Evolutionary conservation across 1,139 yeast genomes (phyloP).

Genomic region (Arxiozyma heterogenica): DNA sequence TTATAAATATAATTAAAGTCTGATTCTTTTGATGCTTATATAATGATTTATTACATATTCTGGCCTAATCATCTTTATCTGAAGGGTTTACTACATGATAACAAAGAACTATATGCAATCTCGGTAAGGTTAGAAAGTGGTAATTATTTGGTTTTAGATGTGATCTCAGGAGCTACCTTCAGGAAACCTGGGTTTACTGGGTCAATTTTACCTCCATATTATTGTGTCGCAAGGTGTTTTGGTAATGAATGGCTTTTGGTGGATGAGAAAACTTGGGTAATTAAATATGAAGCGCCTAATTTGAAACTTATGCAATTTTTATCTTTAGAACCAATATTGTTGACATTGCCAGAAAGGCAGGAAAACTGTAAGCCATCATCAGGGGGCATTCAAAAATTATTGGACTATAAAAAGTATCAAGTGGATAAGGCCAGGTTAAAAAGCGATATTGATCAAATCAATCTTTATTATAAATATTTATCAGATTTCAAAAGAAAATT

Average conservation of each 20-base stretch:
- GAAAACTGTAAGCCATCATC: conserved; percentile 21
- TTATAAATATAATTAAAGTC: no score
- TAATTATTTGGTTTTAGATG: conserved; percentile 17
- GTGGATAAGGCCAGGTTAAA: conserved; percentile 13
- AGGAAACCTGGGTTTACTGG: not conserved
- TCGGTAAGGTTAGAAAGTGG: conserved; percentile 14
- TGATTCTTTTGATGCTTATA: not conserved
- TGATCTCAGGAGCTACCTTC: conserved; percentile 4
- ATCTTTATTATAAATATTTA: conserved; percentile 20
- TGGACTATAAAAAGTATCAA: conserved; percentile 22
- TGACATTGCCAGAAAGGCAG: conserved; percentile 43
- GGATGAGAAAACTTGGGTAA: conserved; percentile 31
- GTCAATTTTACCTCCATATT: conserved; percentile 8
- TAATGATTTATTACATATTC: conserved; percentile 16
- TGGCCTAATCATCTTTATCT: conserved; percentile 17
- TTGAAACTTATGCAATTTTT: conserved; percentile 69
- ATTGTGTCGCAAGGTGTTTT: conserved; percentile 9
- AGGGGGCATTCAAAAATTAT: conserved; percentile 25
- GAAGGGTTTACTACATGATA: conserved; percentile 4
- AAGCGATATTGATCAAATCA: conserved; percentile 21
- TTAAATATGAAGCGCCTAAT: conserved; percentile 67
- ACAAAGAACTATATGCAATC: conserved; percentile 11
- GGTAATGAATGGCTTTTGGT: conserved; percentile 10
- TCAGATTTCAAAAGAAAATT: conserved; percentile 15
- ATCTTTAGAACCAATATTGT: conserved; percentile 61